Conservation (phyloP, 139 green algal genomes). For the Pleodorina starrii region DNA sequence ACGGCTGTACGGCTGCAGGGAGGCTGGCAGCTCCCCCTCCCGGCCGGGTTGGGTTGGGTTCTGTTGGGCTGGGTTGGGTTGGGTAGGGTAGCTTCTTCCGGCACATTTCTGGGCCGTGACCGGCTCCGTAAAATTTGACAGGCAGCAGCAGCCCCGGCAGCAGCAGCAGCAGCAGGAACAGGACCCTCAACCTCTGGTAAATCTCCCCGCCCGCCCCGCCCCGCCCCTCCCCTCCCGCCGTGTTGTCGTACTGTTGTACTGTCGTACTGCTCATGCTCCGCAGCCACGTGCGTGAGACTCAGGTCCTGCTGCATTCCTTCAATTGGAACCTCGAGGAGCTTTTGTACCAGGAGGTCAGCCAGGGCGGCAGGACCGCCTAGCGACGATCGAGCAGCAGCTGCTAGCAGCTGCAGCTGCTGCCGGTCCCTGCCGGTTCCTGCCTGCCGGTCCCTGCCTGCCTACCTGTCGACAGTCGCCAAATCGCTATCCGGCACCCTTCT, state of each 20-base stretch:
- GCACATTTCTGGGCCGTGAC: no score
- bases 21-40: background rate
- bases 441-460: no score
- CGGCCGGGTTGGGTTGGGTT: no score
- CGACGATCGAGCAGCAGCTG: no score
- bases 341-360: background rate
- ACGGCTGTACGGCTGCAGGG: background rate
- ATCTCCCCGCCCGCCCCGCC: background rate
- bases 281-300: slow-evolving; percentile 1
- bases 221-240: background rate
- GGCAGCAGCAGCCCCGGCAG: background rate
- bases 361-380: no score
- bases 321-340: slow-evolving; percentile 30
- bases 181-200: background rate
- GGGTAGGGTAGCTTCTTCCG: no score
- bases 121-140: background rate
- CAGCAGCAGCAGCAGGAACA: background rate
- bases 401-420: no score
- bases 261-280: background rate
- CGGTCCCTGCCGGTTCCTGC: no score
- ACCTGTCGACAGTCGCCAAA: no score
- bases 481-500: no score
- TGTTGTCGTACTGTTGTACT: background rate
- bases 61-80: no score
- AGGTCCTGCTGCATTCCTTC: background rate